Percentiles rank a stretch among this genome's conserved stretches.
Conservation (phyloP, 1,139 yeast species). For the Yamadazyma songkhlaensis region DNA sequence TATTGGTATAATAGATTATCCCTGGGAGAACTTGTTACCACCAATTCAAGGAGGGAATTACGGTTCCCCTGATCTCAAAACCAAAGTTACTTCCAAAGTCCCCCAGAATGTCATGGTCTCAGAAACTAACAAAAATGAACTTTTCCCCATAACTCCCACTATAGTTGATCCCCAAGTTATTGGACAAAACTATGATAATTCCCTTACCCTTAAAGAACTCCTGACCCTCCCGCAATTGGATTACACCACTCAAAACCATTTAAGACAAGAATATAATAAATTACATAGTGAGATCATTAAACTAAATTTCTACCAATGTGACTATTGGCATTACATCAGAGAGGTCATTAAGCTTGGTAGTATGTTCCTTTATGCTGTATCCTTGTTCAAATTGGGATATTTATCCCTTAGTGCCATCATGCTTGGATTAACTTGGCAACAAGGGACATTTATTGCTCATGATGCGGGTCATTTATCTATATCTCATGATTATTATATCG, state of each 20-base stretch:
- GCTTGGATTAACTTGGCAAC: slow-evolving; percentile 87
- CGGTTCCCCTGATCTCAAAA: slow-evolving; percentile 24
- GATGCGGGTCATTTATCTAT: slow-evolving; percentile 88
- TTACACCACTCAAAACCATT: slow-evolving; percentile 56
- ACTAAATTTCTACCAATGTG: slow-evolving; percentile 67
- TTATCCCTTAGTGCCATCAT: slow-evolving; percentile 57
- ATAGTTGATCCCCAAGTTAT: slow-evolving; percentile 55
- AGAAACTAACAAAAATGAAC: slow-evolving; percentile 28
- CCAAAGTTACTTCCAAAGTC: slow-evolving; percentile 38
- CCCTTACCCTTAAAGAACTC: slow-evolving; percentile 52
- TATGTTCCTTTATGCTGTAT: slow-evolving; percentile 49
- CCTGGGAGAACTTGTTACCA: slow-evolving; percentile 76
- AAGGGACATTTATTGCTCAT: slow-evolving; percentile 81
- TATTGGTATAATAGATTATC: slow-evolving; percentile 59
- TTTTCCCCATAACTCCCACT: slow-evolving; percentile 37
- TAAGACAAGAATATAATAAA: slow-evolving; percentile 57
- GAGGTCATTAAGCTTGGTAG: slow-evolving; percentile 62
- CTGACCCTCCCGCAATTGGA: slow-evolving; percentile 62
- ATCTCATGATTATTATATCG: slow-evolving; percentile 77
- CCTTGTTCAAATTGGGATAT: slow-evolving; percentile 46
- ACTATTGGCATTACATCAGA: slow-evolving; percentile 66
- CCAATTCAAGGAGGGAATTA: slow-evolving; percentile 85
- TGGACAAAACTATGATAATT: slow-evolving; percentile 58
- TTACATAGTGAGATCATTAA: slow-evolving; percentile 56
- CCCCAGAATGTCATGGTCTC: slow-evolving; percentile 47